Evolutionary conservation across 108 stramenopile genomes (phyloP), one percentile per base, ranked within the genome.

Genomic region (Cyclotella baltica): DNA sequence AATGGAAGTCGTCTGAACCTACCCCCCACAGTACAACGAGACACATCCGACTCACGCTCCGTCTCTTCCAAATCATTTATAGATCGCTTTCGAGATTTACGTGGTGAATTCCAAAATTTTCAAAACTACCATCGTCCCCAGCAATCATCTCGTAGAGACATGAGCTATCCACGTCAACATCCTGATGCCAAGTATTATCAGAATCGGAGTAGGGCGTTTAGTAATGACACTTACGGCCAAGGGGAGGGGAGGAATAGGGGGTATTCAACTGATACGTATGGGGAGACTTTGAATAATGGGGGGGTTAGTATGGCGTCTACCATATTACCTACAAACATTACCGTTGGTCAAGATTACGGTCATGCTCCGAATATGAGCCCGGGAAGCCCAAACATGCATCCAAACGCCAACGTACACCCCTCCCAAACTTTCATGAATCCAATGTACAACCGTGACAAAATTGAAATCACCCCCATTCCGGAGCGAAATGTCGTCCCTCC

Each of bases 401-500:
- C 0, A 2, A n/a, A n/a, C n/a, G n/a, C n/a, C n/a, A n/a, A n/a
- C n/a, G n/a, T n/a, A n/a, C n/a, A n/a, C n/a, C n/a, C n/a, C n/a
- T n/a, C n/a, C n/a, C n/a, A n/a, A n/a, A n/a, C n/a, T n/a, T n/a
- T n/a, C n/a, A n/a, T n/a, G n/a, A n/a, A n/a, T n/a, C n/a, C n/a
- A n/a, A n/a, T n/a, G 56, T 64, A 73, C 63, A 83, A 72, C 27
- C 29, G 34, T 18, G 81, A 83, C 43, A 66, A 53, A 35, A 83
- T 83, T 43, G 64, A 83, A 57, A 83, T 83, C 31, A 83, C 74
- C 4, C 55, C 68, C 25, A 75, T 83, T 23, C 81, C 81, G 34
- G 81, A 83, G 30, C 69, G 81, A 3, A 76, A 83, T 67, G 81
- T 83, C 2, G 64, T 76, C 4, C 66, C 73, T 31, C 58, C 65